Percentiles rank a stretch among this genome's conserved stretches.
Conservation (phyloP, 176 grass and related monocot genomes). For the Eragrostis nindensis region DNA sequence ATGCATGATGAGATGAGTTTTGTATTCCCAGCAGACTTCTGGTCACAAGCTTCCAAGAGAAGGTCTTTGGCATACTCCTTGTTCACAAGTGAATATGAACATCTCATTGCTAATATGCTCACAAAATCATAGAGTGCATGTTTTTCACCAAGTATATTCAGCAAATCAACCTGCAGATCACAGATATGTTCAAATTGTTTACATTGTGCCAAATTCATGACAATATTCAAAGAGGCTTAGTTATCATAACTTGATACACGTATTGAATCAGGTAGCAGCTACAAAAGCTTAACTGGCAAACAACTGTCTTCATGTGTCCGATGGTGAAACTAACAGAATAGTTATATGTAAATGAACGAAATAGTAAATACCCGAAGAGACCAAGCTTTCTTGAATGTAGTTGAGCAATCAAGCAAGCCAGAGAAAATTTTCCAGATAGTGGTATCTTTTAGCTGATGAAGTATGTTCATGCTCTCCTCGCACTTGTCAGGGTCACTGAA, state of each 20-base stretch:
- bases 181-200: constrained; percentile 34
- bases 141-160: constrained; percentile 83
- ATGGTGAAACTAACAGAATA: constrained; percentile 7
- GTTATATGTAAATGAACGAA: constrained; percentile 22
- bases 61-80: constrained; percentile 91
- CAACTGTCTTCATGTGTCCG: not conserved
- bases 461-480: constrained; percentile 81
- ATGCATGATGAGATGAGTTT: constrained; percentile 87
- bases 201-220: constrained; percentile 18
- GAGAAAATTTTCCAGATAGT: constrained; percentile 83
- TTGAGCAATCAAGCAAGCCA: constrained; percentile 73
- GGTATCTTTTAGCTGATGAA: constrained; percentile 87
- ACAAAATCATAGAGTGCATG: constrained; percentile 89
- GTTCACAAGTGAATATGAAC: constrained; percentile 92
- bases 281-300: constrained; percentile 4
- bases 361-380: constrained; percentile 67
- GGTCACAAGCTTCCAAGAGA: constrained; percentile 71
- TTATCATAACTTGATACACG: not conserved
- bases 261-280: not conserved
- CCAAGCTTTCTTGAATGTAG: constrained; percentile 68
- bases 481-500: constrained; percentile 82
- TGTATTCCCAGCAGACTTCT: constrained; percentile 63
- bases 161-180: constrained; percentile 89
- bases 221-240: not conserved
- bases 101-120: constrained; percentile 71